These are phyloP conservation scores for Lumnitzera racemosa DNA, from an alignment of 345 rosid genomes.

Conservation along the genomic window DNA sequence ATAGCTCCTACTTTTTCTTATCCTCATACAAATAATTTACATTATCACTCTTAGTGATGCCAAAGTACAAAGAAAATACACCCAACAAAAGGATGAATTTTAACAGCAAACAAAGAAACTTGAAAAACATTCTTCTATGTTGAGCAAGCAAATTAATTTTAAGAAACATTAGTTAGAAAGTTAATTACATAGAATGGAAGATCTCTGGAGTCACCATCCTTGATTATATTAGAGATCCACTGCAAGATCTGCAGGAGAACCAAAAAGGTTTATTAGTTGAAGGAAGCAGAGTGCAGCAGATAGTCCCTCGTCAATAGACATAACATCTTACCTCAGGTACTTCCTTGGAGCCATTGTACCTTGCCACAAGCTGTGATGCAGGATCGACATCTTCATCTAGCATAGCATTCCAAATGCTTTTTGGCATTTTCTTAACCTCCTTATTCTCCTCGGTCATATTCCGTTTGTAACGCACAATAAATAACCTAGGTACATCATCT, in stretches of 20 bases:
- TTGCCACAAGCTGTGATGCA: conserved; percentile 86
- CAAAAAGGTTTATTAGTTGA: conserved; percentile 2
- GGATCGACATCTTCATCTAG: conserved; percentile 59
- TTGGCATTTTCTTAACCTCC: conserved; percentile 35
- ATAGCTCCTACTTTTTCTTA: no score
- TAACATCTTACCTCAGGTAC: conserved; percentile 44
- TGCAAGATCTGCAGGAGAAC: conserved; percentile 44
- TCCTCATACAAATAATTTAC: no score
- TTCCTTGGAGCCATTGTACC: conserved; percentile 70
- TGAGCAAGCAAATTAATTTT: not conserved
- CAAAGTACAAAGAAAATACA: no score
- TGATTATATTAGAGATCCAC: conserved; percentile 72
- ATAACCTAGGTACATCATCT: conserved; percentile 60
- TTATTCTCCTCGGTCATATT: conserved; percentile 46
- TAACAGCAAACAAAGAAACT: not conserved
- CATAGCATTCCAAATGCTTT: conserved; percentile 42
- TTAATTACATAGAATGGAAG: conserved; percentile 72
- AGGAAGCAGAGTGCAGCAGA: not conserved
- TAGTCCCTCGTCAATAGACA: not conserved
- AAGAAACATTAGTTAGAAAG: conserved; percentile 1
- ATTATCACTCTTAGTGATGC: no score
- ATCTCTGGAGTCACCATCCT: conserved; percentile 79
- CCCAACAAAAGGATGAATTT: not conserved
- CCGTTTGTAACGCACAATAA: conserved; percentile 76
- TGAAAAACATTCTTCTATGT: no score